A percentile compares a stretch with the other conserved stretches of the same genome.
phyloP scores from a whole-genome alignment of 208 protist genomes.

The Phytomonas francai region DNA sequence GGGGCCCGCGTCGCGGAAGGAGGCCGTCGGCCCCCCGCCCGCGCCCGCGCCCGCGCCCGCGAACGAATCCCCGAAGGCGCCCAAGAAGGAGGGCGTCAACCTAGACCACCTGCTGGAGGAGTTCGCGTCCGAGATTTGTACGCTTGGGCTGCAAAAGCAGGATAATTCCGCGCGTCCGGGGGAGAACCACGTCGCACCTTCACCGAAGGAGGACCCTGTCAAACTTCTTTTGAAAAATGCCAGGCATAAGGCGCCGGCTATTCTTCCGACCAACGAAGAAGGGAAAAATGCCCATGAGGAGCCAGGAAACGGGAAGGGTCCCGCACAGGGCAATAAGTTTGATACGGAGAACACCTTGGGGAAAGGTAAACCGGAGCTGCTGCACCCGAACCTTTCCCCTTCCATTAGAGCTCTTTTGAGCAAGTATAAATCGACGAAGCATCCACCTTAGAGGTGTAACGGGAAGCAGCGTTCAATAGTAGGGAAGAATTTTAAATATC shows the following conservation, averaged over 20 bases:
- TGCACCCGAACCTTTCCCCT: background rate
- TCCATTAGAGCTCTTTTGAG: constrained; percentile 2
- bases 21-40: constrained; percentile 10
- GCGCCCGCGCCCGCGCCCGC: background rate
- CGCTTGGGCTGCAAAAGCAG: constrained; percentile 26
- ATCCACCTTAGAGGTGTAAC: background rate
- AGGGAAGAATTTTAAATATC: background rate
- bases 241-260: constrained; percentile 41
- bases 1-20: background rate
- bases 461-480: background rate
- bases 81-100: constrained; percentile 24
- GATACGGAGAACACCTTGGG: constrained; percentile 1
- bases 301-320: background rate
- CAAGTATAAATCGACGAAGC: background rate
- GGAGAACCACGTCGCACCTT: background rate
- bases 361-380: background rate
- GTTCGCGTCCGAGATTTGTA: constrained; percentile 57
- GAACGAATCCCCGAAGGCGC: constrained; percentile 7
- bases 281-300: background rate
- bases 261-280: constrained; percentile 1
- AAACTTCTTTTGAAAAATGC: constrained; percentile 49
- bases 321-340: background rate
- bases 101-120: constrained; percentile 70
- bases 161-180: constrained; percentile 5
- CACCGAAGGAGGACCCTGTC: constrained; percentile 20